phyloP scores from a whole-genome alignment of 176 grass and related monocot genomes.

The Otatea glauca region DNA sequence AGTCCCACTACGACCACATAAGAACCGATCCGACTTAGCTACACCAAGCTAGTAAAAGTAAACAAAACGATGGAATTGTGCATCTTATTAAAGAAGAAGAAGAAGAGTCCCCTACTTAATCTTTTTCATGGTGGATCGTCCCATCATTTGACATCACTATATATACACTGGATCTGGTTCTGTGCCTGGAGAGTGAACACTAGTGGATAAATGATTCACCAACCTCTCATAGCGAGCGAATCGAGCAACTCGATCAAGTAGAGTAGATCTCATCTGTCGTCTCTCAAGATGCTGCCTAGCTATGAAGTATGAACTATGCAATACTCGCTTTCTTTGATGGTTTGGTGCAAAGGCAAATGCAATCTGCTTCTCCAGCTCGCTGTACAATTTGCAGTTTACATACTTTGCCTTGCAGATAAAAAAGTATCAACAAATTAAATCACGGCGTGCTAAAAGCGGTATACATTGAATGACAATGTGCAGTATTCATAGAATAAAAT shows the following conservation, averaged over 20 bases:
- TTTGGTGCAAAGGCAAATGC: background rate
- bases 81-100: background rate
- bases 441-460: background rate
- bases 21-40: too few relatives aligned
- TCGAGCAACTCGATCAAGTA: constrained; percentile 26
- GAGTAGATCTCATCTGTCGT: constrained; percentile 36
- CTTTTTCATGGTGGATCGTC: constrained; percentile 41
- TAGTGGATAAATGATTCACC: constrained; percentile 51
- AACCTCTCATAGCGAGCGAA: constrained; percentile 23
- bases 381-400: background rate
- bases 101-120: background rate
- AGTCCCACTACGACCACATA: too few relatives aligned
- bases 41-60: constrained; percentile 22
- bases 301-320: background rate
- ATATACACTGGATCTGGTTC: constrained; percentile 51
- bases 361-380: background rate
- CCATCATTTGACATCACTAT: constrained; percentile 54
- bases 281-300: constrained; percentile 4
- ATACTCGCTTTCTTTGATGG: background rate
- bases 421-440: background rate
- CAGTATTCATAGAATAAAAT: background rate
- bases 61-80: background rate
- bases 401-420: background rate
- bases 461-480: background rate
- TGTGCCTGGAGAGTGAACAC: background rate